phyloP scores from a whole-genome alignment of 1,284 basidiomycete species.

The Cryptococcus floricola region DNA sequence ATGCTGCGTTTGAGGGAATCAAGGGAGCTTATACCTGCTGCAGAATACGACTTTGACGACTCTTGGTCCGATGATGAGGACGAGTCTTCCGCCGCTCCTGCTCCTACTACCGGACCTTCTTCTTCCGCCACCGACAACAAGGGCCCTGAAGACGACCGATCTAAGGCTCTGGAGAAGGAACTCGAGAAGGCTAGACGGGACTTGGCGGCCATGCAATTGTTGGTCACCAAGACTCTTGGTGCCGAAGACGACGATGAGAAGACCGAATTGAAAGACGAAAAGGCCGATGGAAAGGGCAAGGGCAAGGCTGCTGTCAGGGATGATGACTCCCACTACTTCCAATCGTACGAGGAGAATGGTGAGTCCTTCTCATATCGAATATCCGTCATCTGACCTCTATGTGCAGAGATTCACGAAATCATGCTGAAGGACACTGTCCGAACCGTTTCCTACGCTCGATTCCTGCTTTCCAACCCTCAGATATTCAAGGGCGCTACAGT shows the following conservation, averaged over 20 bases:
- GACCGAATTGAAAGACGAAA: constrained; percentile 7
- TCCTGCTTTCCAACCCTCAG: constrained; percentile 78
- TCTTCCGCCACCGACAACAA: not conserved
- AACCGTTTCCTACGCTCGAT: constrained; percentile 87
- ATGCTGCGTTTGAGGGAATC: not conserved
- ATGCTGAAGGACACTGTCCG: constrained; percentile 78
- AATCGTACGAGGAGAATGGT: constrained; percentile 90
- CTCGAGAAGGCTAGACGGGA: constrained; percentile 31
- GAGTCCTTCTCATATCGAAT: constrained; percentile 18
- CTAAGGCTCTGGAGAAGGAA: constrained; percentile 42
- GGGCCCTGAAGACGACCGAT: not conserved
- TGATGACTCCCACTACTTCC: constrained; percentile 92
- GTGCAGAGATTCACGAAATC: constrained; percentile 59
- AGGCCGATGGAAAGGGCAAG: constrained; percentile 35
- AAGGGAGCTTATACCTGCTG: not conserved
- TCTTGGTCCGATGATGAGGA: constrained; percentile 62
- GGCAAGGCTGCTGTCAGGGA: constrained; percentile 54
- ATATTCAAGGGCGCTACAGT: constrained; percentile 83
- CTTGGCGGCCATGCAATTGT: constrained; percentile 27
- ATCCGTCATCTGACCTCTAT: constrained; percentile 29
- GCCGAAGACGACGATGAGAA: constrained; percentile 17
- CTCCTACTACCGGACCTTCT: constrained; percentile 7
- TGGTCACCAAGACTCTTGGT: constrained; percentile 32
- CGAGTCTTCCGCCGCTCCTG: constrained; percentile 4
- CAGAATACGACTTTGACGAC: constrained; percentile 62